Conservation (phyloP, 768 basidiomycete species). For the Coprinellus micaceus region DNA sequence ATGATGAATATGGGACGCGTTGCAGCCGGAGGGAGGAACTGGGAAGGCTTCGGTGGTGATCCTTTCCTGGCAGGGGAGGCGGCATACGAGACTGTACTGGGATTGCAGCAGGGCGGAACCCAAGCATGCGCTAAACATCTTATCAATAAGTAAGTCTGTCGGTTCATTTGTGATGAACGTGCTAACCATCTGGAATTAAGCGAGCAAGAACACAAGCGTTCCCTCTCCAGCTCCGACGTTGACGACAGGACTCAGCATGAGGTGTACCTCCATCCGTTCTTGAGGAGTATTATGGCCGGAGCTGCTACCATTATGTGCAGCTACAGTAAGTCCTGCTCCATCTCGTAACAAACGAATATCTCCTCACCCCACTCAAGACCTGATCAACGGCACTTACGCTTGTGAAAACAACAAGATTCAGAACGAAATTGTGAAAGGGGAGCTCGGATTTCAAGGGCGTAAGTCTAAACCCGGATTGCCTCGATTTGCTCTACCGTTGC, state of each 20-base stretch:
- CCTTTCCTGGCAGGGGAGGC: constrained; percentile 81
- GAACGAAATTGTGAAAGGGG: constrained; percentile 72
- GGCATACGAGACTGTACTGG: constrained; percentile 77
- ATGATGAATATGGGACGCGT: constrained; percentile 88
- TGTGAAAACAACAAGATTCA: constrained; percentile 70
- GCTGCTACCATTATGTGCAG: constrained; percentile 74
- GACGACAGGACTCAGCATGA: constrained; percentile 81
- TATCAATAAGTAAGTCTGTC: constrained; percentile 61
- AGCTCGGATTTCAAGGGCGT: constrained; percentile 77
- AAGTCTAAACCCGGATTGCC: constrained; percentile 18
- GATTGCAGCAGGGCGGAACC: constrained; percentile 74
- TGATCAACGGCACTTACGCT: constrained; percentile 67
- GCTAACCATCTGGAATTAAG: constrained; percentile 25
- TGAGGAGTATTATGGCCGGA: constrained; percentile 70
- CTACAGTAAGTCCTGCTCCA: constrained; percentile 46
- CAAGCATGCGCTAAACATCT: constrained; percentile 87
- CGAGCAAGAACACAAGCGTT: constrained; percentile 67
- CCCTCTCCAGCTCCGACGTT: constrained; percentile 56
- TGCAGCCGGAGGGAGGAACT: constrained; percentile 80
- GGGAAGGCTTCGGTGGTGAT: constrained; percentile 95
- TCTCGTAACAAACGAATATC: background rate
- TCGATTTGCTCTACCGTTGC: background rate
- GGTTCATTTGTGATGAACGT: background rate
- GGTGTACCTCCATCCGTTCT: constrained; percentile 67
- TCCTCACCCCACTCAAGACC: constrained; percentile 43